Evolutionary conservation across 495 filamentous ascomycete genomes (phyloP).

Genomic region (Aspergillus diversus): DNA sequence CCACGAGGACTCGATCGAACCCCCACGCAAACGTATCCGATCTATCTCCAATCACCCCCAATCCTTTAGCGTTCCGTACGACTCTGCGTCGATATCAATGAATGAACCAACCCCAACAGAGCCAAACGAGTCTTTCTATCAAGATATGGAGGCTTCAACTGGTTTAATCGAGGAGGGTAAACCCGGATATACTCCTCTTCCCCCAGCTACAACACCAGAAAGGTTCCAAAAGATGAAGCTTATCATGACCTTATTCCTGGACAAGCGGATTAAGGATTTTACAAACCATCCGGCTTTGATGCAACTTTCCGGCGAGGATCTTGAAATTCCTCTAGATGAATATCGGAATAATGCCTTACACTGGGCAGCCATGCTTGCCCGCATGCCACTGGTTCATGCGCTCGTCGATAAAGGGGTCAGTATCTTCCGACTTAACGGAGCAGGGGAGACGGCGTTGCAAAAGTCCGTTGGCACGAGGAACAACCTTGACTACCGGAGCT

Average conservation of each 20-base stretch:
- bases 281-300: constrained; percentile 65
- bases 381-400: constrained; percentile 75
- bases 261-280: constrained; percentile 66
- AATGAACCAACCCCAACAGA: constrained; percentile 76
- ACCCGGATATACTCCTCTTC: constrained; percentile 68
- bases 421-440: constrained; percentile 82
- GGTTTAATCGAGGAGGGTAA: constrained; percentile 56
- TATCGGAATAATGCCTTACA: constrained; percentile 88
- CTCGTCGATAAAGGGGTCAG: constrained; percentile 82
- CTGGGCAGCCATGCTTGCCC: constrained; percentile 96
- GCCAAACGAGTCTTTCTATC: constrained; percentile 81
- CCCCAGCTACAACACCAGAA: constrained; percentile 65
- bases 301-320: constrained; percentile 75
- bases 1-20: constrained; percentile 67
- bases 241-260: constrained; percentile 86
- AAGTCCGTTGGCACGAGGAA: constrained; percentile 87
- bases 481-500: constrained; percentile 80
- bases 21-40: constrained; percentile 80
- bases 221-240: constrained; percentile 74
- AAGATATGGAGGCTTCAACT: constrained; percentile 59
- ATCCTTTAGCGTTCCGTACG: constrained; percentile 40
- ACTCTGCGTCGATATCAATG: constrained; percentile 47
- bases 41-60: constrained; percentile 54
- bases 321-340: constrained; percentile 87
- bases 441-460: constrained; percentile 90